A percentile compares a stretch with the other conserved stretches of the same genome.
Evolutionary conservation across 1,284 basidiomycete species (phyloP).

Genomic region (Abortiporus biennis): DNA sequence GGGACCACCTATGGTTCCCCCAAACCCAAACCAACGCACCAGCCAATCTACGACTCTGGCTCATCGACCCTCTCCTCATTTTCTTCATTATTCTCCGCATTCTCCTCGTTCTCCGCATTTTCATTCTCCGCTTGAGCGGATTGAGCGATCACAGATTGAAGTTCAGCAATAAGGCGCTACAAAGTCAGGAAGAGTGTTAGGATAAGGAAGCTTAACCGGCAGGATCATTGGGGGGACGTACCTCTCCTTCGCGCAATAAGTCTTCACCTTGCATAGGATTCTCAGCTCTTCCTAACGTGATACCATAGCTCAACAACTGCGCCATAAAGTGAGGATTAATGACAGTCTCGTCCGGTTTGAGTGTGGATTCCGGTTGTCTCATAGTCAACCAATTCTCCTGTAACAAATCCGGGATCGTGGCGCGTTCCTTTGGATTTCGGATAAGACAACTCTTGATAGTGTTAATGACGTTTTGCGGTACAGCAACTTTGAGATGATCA

Average conservation of each 20-base stretch:
- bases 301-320: constrained; percentile 62
- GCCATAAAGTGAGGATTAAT: constrained; percentile 73
- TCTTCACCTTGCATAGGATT: constrained; percentile 1
- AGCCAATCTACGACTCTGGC: too few relatives aligned
- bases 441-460: constrained; percentile 73
- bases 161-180: constrained; percentile 13
- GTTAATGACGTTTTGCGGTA: constrained; percentile 64
- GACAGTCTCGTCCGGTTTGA: constrained; percentile 54
- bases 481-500: constrained; percentile 56
- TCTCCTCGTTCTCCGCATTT: background rate
- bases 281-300: constrained; percentile 40
- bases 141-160: constrained; percentile 3
- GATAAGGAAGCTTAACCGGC: background rate
- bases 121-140: background rate
- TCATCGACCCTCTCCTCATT: too few relatives aligned
- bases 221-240: constrained; percentile 7
- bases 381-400: constrained; percentile 62
- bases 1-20: too few relatives aligned
- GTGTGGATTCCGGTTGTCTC: constrained; percentile 31
- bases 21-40: too few relatives aligned
- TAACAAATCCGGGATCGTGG: constrained; percentile 74
- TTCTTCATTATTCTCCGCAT: background rate
- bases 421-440: constrained; percentile 70
- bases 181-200: background rate
- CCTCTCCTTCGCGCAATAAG: constrained; percentile 13